These are phyloP conservation scores for Blepharisma japonicum DNA, from an alignment of 73 alveolate genomes.

Conservation along the genomic window DNA sequence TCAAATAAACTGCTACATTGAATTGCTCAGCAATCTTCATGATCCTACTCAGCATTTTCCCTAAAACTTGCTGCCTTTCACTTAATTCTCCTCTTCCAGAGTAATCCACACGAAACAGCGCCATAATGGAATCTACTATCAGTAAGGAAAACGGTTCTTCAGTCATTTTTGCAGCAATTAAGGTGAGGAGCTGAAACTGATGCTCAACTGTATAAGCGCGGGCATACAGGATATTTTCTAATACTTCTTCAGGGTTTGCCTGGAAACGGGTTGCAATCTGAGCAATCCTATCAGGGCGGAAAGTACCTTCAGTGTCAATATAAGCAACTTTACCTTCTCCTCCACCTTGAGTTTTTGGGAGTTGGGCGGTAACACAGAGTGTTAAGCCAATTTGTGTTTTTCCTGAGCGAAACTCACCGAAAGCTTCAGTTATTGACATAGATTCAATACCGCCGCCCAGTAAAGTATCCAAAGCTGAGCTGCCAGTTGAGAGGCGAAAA, in stretches of 20 bases:
- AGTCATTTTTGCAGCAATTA: constrained; percentile 70
- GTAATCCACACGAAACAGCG: constrained; percentile 92
- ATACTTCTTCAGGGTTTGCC: constrained; percentile 74
- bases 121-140: constrained; percentile 93
- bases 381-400: constrained; percentile 91
- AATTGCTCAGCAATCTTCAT: constrained; percentile 81
- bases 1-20: constrained; percentile 84
- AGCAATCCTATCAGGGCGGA: constrained; percentile 92
- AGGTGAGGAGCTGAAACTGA: constrained; percentile 54
- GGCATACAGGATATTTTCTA: constrained; percentile 70
- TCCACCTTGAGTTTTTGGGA: constrained; percentile 74
- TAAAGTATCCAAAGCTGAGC: constrained; percentile 51
- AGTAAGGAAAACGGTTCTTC: constrained; percentile 82
- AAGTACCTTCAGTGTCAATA: constrained; percentile 95
- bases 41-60: constrained; percentile 75
- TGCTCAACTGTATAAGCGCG: constrained; percentile 90
- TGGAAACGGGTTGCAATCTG: constrained; percentile 80
- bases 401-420: constrained; percentile 89
- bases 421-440: constrained; percentile 88
- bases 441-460: constrained; percentile 92
- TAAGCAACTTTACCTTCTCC: constrained; percentile 83
- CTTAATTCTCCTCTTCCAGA: constrained; percentile 94
- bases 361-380: constrained; percentile 90
- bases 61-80: constrained; percentile 89
- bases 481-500: constrained; percentile 73